Evolutionary conservation across 805 yeast genomes (phyloP), one percentile per base, ranked within the genome.

Genomic region (Candida maris): DNA sequence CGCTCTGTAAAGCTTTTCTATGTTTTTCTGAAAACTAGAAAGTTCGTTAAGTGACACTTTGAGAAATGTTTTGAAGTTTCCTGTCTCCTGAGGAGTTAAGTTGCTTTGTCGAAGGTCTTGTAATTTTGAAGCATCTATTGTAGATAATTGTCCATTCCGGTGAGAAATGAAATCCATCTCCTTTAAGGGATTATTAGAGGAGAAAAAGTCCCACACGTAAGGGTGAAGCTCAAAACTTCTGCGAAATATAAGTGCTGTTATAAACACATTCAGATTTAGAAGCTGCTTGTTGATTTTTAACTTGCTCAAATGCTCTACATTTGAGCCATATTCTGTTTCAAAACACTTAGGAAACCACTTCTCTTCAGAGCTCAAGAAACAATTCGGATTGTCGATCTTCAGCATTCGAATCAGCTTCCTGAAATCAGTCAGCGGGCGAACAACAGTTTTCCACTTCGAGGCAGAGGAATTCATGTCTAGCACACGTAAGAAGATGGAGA

Each of bases 21-120:
- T 50, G 1, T 45, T 26, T 2, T 30, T 40, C 14, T 55, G 49
- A 38, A 65, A 66, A 4, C 46, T 48, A 3, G 44, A 46, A 14
- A 77, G 51, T 44, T 77, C 80, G 7, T 59, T 56, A 16, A 56
- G 37, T 0, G 81, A 68, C 41, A 63, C 76, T 24, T 62, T 64
- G 20, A 77, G 44, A 44, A 78, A 78, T 22, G 65, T 64, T 32
- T 67, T 71, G 36, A 73, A 70, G 34, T 67, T 79, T 10, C 59
- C 56, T 18, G 68, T 52, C 32, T 65, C 65, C 25, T 67, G 70
- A 4, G 63, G 63, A 14, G 49, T 56, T 3, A 64, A 25, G 8
- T 5, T 21, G 21, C 19, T 8, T 19, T 18, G 19, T 19, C 12
- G 25, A 12, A 5, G 16, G 3, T 9, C 15, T 12, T 6, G 3